Evolutionary conservation across 805 yeast species (phyloP), one percentile per base, ranked within the genome.

Genomic region (Sugiyamaella smithiae): DNA sequence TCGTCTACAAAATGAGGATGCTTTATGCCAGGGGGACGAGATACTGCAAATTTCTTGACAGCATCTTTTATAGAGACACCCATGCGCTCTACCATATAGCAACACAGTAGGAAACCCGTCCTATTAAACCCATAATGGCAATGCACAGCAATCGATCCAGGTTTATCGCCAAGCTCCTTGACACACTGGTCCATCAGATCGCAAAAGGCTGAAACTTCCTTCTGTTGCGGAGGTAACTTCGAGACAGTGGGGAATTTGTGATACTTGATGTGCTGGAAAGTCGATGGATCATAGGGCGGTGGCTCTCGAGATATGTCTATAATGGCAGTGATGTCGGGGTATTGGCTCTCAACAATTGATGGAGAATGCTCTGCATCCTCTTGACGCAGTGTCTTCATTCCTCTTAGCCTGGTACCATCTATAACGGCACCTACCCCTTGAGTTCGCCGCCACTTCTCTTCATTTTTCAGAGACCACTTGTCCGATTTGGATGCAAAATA

Each of bases 71-170:
- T 86, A 2, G 73, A 59, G 77, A 84, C 78, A 0, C 80, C 80
- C 26, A 78, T 63, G 45, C 67, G 68, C 58, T 83, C 88, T 20
- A 85, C 73, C 58, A 85, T 67, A 60, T 81, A 85, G 58, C 85
- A 78, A 60, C 87, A 81, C 16, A 85, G 78, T 44, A 85, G 70
- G 57, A 79, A 85, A 2, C 93, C 91, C 0, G 91, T 85, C 49
- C 91, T 69, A 62, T 85, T 85, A 66, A 84, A 86, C 4, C 91
- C 93, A 60, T 85, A 85, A 62, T 85, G 93, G 61, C 93, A 85
- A 63, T 85, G 93, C 5, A 85, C 84, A 0, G 77, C 88, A 20
- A 45, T 19, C 31, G 33, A 5, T 3, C 23, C 2, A 14, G 56
- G 59, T 17, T 57, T 48, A 17, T 48, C 56, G 3, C 51, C 50